Base-by-base conservation (phyloP, 2,329 filamentous ascomycete species). In the Phoma sp. region DNA sequence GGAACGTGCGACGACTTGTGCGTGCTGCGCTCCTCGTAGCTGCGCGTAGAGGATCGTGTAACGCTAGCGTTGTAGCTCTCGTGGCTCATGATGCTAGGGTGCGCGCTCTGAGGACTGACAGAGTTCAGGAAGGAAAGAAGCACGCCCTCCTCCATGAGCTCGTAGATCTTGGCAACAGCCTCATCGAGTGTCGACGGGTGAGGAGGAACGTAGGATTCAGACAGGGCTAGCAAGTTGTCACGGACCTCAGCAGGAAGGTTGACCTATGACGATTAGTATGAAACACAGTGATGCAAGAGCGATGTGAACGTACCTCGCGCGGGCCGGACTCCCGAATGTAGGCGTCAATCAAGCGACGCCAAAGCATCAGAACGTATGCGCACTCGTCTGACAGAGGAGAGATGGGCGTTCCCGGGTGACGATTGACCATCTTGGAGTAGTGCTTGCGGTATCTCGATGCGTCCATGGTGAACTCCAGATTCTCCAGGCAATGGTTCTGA, bases 121-220 rank as follows among this genome's bases (percentile, higher is more conserved):
- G 81, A 84, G 75, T 96, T 93, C 48, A 98, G 82, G 71, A 98
- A 99, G 0, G 93, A 93, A 0, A 96, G 87, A 46, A 98, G 81
- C 0, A 98, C 90, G 3, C 93, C 97, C 72, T 98, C 95, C 67
- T 96, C 96, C 93, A 99, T 98, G 51, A 99, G 80, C 65, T 98
- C 95, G 73, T 93, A 93, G 36, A 97, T 90, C 57, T 96, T 96
- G 58, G 85, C 84, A 23, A 96, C 89, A 18, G 95, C 92, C 45
- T 90, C 84, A 56, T 96, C 89, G 13, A 99, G 80, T 49, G 87
- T 85, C 36, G 88, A 85, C 1, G 95, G 93, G 54, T 86, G 78
- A 4, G 88, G 89, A 6, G 93, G 91, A 0, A 86, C 81, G 5
- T 81, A 78, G 1, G 79, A 75, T 11, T 82, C 76, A 7, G 86